Evolutionary conservation across 2,329 filamentous ascomycete species (phyloP).

Genomic region (Penicillium decumbens): DNA sequence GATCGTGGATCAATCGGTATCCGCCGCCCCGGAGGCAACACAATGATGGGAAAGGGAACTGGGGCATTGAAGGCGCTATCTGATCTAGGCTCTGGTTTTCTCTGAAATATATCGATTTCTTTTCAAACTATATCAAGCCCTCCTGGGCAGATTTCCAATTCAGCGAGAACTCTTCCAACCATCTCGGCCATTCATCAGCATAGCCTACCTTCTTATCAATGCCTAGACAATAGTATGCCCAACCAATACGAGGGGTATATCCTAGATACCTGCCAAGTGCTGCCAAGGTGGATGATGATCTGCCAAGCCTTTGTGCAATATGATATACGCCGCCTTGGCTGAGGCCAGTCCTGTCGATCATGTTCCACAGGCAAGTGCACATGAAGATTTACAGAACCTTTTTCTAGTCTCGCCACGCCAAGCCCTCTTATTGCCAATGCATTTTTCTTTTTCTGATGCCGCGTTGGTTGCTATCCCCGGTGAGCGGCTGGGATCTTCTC

Average conservation of each 20-base stretch:
- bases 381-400: conserved; percentile 4
- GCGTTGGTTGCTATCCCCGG: conserved; percentile 11
- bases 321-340: conserved; percentile 23
- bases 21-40: not conserved
- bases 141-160: conserved; percentile 9
- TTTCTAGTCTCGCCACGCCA: conserved; percentile 5
- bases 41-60: conserved; percentile 9
- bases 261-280: conserved; percentile 20
- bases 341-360: conserved; percentile 11
- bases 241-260: conserved; percentile 15
- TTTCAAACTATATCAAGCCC: conserved; percentile 4
- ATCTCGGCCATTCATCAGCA: conserved; percentile 1
- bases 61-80: conserved; percentile 18
- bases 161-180: not conserved
- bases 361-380: conserved; percentile 15
- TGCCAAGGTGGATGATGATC: conserved; percentile 21
- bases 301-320: conserved; percentile 22
- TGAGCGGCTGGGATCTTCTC: conserved; percentile 6
- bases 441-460: not conserved
- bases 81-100: conserved; percentile 5
- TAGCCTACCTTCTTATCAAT: conserved; percentile 7
- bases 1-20: not conserved
- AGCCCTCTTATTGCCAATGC: conserved; percentile 6
- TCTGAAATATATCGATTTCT: conserved; percentile 3
- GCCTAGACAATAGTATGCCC: conserved; percentile 12